Base-by-base conservation (phyloP, 371 early-diverging fungal species). In the Cladochytrium tenue region DNA sequence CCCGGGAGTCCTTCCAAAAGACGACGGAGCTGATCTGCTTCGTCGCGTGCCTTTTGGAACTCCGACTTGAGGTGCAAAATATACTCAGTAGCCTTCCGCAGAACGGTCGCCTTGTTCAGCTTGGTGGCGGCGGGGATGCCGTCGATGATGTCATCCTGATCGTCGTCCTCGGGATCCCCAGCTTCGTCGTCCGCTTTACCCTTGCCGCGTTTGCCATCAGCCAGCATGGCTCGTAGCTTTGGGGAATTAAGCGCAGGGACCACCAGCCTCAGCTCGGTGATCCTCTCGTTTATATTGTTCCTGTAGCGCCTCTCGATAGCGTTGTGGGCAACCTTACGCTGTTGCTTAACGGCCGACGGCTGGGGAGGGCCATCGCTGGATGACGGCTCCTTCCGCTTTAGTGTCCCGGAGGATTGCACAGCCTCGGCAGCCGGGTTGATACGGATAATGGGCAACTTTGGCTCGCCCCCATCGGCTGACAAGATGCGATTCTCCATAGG, bases 281-380 rank as follows among this genome's bases (percentile, higher is more conserved):
- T 95, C 50, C 95, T 87, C 65, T 95, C 92, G 81, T 96, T 96
- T 68, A 96, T 92, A 75, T 95, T 96, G 76, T 92, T 94, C 63
- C 96, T 87, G 76, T 95, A 95, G 26, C 93, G 88, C n/a, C 92
- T 86, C 75, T 96, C 96, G 55, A 95, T 94, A 2, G 91, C 95
- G 67, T 95, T 96, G 75, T 96, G 96, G 0, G 95, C 93, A 4
- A 90, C 89, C 72, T 93, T 94, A 72, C 94, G 92, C 58, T 89
- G 87, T 52, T 87, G 87, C 64, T 87, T 88, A 43, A 36, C 43
- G 53, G 53, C 27, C 13, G 50, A n/a, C 13, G 10, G 13, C 13
- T 10, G 13, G 50, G 50, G 50, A n/a, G 53, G 53, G 7, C 5
- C 25, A 10, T 7, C 15, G 7, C 7, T 53, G 15, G 7, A 10